These are phyloP conservation scores for Incumbomyces delicatus DNA, from an alignment of 2,329 filamentous ascomycete genomes.

Conservation along the genomic window DNA sequence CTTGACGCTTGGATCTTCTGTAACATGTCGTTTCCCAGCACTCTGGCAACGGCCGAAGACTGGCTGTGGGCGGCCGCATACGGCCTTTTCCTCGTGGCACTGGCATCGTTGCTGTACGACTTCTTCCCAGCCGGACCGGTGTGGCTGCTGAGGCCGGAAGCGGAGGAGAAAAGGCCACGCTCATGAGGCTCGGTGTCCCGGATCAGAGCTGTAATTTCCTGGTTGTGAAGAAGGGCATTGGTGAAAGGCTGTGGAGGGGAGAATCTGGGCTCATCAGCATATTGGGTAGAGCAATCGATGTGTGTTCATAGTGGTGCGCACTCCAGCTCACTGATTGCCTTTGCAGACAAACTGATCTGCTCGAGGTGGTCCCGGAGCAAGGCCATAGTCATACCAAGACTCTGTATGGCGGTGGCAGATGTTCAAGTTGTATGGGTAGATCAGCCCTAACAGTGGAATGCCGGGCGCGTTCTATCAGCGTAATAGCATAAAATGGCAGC, in stretches of 20 bases:
- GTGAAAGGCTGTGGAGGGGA: constrained; percentile 89
- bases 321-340: constrained; percentile 66
- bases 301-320: constrained; percentile 31
- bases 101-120: not conserved
- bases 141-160: constrained; percentile 52
- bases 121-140: not conserved
- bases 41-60: constrained; percentile 74
- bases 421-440: no score
- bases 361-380: constrained; percentile 62
- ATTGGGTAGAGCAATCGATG: not conserved
- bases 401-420: no score
- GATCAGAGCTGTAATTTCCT: constrained; percentile 90
- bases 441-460: no score
- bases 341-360: constrained; percentile 66
- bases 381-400: no score
- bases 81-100: constrained; percentile 23
- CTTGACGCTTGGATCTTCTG: constrained; percentile 59
- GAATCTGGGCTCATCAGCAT: constrained; percentile 49
- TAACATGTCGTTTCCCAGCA: constrained; percentile 79
- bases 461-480: no score
- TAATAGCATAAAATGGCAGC: no score
- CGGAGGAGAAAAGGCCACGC: constrained; percentile 86
- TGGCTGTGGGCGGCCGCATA: constrained; percentile 49
- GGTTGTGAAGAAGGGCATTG: constrained; percentile 75
- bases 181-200: constrained; percentile 93